These are phyloP conservation scores for Xenoacremonium recifei DNA, from an alignment of 2,329 filamentous ascomycete genomes.

Conservation along the genomic window DNA sequence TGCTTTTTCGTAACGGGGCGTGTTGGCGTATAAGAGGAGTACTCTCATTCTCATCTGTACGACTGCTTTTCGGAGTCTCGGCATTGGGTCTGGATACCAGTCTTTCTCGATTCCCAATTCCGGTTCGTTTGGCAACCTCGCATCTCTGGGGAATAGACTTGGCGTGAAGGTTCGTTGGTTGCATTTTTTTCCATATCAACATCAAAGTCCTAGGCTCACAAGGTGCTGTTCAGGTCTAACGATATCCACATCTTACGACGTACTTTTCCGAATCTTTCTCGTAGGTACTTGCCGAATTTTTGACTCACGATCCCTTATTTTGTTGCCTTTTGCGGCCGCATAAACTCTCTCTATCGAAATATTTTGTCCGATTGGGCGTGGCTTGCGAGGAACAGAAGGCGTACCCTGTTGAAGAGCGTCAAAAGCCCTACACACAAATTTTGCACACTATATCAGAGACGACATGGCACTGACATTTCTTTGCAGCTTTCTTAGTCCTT, in stretches of 20 bases:
- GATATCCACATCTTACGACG: conserved; percentile 25
- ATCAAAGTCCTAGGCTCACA: neutral
- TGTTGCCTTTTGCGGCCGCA: too few species aligned
- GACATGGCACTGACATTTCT: too few species aligned
- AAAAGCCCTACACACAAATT: too few species aligned
- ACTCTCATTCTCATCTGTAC: conserved; percentile 34
- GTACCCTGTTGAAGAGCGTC: too few species aligned
- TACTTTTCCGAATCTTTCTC: too few species aligned
- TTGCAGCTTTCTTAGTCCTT: too few species aligned
- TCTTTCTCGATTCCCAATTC: conserved; percentile 33
- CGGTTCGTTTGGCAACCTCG: conserved; percentile 27
- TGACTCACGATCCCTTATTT: too few species aligned
- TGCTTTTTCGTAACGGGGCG: conserved; percentile 33
- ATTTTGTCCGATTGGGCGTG: too few species aligned
- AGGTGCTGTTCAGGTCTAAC: conserved; percentile 15
- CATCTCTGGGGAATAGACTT: conserved; percentile 26
- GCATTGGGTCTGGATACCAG: conserved; percentile 35
- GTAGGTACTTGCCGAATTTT: too few species aligned
- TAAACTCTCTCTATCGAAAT: too few species aligned
- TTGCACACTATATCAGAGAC: too few species aligned
- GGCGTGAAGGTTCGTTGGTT: conserved; percentile 23
- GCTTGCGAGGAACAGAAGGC: too few species aligned
- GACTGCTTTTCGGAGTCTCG: conserved; percentile 37
- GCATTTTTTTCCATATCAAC: neutral
- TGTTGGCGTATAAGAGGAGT: conserved; percentile 41